Base-by-base conservation (phyloP, 148 eudicot genomes). In the Linanthus parryae region DNA sequence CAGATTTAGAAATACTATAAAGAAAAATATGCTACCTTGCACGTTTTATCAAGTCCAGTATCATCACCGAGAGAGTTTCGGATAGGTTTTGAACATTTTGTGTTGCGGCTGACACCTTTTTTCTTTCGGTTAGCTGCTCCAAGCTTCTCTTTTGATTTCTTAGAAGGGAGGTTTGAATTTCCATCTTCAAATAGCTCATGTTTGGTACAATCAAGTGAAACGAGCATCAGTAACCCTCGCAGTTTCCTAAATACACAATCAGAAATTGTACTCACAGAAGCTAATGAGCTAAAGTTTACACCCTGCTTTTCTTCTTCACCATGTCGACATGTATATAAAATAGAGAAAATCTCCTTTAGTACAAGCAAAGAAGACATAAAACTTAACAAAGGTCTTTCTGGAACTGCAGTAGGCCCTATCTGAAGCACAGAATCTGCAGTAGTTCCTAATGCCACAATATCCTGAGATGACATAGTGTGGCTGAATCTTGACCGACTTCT, bases 121-220 rank as follows among this genome's bases (percentile, higher is more conserved):
- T 83, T 92, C 75, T 70, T 88, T 70, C 77, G 79, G 36, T 69
- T 72, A 68, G 64, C 37, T 17, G 87, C 63, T 45, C 73, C 62
- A 63, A 56, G 50, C 66, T 77, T 87, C 72, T 80, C 81, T 66
- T 80, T 82, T 5, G 67, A 44, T 69, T 76, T 79, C 41, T 72
- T 84, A 20, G 73, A 26, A 24, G 65, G 35, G 45, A 57, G 5
- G 28, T 65, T 67, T 28, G 46, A 24, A 16, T 54, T 65, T 46
- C 59, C 78, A 59, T 82, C 94, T 52, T 82, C 94, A 22, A 87
- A 66, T 56, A 92, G 81, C 75, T 92, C 96, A 69, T 71, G 56
- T 67, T 78, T 84, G 50, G 94, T 92, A 67, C 73, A 82, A 70
- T 88, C 96, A 66, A 88, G 91, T 42, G 99, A 92, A 66, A 92